Evolutionary conservation across 2,329 filamentous ascomycete species (phyloP), one percentile per base, ranked within the genome.

Genomic region (Pseudocercospora eumusae): DNA sequence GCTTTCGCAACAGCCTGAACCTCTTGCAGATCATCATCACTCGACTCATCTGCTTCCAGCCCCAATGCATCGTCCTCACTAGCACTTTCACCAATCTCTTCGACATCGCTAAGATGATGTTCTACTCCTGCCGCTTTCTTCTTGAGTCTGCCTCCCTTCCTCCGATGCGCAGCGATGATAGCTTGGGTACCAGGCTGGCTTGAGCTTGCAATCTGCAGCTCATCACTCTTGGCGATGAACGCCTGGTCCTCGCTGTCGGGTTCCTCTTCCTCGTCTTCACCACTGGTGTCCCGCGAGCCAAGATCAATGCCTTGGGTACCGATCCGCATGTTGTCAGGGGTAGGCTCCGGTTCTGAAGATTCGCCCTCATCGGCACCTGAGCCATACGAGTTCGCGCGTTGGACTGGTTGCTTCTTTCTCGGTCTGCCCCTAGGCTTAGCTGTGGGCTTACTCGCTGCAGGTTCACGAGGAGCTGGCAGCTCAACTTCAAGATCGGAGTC

Each of bases 181-280:
- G 62, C 57, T n/a, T 62, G 64, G 2, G 63, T 64, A 7, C 47
- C 57, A 11, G 66, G 36, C 60, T 71, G 60, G 13, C 70, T 74
- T n/a, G 70, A 73, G 28, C 69, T 71, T 11, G 63, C 64, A 42
- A 70, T 65, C 49, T 72, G 72, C 23, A 75, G 66, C 5, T 76
- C 72, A 28, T 78, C 76, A 27, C 78, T 78, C n/a, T 77, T 77
- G 0, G 76, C 79, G 50, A 82, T 76, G 66, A 82, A 82, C 57
- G 75, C 77, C 9, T 73, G 71, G 4, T 81, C 74, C 50, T 82
- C 80, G 4, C 78, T 81, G 62, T 81, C 79, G 42, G 75, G 73
- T 45, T 79, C 76, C 50, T 77, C 77, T 20, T 79, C 77, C 8
- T 77, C 76, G 21, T 79, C 75, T 56, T 79, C 75, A 28, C 76